Evolutionary conservation across 345 rosid species (phyloP), one percentile per base, ranked within the genome.

Genomic region (Xanthoceras sorbifolium): DNA sequence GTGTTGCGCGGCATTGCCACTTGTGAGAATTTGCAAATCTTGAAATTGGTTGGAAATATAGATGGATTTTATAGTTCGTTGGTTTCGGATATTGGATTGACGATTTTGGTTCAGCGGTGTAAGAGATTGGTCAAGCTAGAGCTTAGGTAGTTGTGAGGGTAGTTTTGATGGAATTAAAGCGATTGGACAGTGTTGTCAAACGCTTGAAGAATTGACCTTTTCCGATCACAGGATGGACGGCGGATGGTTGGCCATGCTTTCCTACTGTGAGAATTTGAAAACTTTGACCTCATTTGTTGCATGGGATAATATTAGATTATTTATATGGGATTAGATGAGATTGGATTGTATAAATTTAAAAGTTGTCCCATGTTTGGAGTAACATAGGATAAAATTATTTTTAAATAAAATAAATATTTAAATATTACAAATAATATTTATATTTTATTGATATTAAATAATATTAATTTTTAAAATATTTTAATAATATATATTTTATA

Each of bases 161-260:
- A 93, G 98, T 55, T 94, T 88, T 28, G 97, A 91, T 74, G 99
- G 98, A 86, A 86, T 94, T 57, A 97, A 92, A 69, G 99, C 98
- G 6, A 88, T 97, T 3, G 99, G 97, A 6, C 91, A 90, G 78
- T 94, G 98, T 67, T 97, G 99, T 75, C 94, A 89, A 75, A 92
- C 94, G 99, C 91, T 94, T 2, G 99, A 94, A 85, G 98, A 97
- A 64, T 82, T 97, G 80, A 85, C 90, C 22, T 71, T 97, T 69
- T 83, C 77, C 76, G 92, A 94, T 90, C 98, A 97, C 76, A 82
- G 89, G 82, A 92, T 97, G 99, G 98, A 91, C 63, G 87, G 84
- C 31, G 98, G 99, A 1, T 97, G 99, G 99, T 61, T 94, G 85
- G 90, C 87, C 42, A 98, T 88, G 18, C 89, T 97, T 62, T 78